Conservation (phyloP, 2,329 filamentous ascomycete species). For the Fusarium domesticum region DNA sequence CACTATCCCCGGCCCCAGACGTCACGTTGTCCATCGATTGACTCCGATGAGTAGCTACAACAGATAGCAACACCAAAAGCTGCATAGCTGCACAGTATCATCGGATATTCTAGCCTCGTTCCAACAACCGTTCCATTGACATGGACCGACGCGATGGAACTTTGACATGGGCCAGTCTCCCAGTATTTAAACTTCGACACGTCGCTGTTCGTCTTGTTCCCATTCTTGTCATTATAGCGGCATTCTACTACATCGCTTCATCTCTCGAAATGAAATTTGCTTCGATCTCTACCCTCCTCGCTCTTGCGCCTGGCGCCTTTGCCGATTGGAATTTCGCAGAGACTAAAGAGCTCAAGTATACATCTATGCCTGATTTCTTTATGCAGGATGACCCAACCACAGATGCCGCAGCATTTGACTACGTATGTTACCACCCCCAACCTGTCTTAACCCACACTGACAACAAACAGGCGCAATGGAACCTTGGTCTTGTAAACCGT, state of each 20-base stretch:
- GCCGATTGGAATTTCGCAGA: conserved; percentile 34
- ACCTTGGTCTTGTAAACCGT: conserved; percentile 64
- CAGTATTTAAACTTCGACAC: not conserved
- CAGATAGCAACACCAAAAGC: not conserved
- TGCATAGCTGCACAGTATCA: not conserved
- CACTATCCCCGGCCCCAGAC: conserved; percentile 16
- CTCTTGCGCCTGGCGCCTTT: conserved; percentile 28
- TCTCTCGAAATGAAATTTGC: conserved; percentile 33
- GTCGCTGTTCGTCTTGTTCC: not conserved
- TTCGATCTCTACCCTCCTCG: conserved; percentile 29
- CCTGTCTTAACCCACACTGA: not conserved
- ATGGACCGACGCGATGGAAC: not conserved
- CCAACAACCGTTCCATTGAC: not conserved
- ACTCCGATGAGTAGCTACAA: conserved; percentile 17
- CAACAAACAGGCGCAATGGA: conserved; percentile 48
- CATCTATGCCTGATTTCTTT: conserved; percentile 60
- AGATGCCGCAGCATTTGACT: conserved; percentile 57
- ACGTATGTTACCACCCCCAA: conserved; percentile 44
- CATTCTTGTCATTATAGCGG: not conserved
- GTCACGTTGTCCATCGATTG: conserved; percentile 33
- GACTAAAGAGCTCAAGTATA: conserved; percentile 53
- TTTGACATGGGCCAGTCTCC: not conserved
- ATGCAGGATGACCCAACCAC: conserved; percentile 60
- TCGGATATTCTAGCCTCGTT: not conserved
- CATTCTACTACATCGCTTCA: not conserved